Evolutionary conservation across 192 early-diverging fungal genomes (phyloP).

Genomic region (Glomus cerebriforme): DNA sequence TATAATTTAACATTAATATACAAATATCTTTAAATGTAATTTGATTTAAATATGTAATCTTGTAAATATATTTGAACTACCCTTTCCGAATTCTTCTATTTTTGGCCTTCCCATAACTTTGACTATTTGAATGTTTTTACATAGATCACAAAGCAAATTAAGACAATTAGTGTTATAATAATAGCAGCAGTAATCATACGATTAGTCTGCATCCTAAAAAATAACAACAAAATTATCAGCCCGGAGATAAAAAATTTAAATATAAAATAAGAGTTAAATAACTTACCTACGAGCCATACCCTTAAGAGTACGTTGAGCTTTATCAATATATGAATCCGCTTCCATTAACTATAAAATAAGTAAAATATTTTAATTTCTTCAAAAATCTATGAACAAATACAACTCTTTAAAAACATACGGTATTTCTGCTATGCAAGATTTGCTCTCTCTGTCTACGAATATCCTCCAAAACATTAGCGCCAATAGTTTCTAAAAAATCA

Average conservation of each 20-base stretch:
- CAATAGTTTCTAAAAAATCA: constrained; percentile 66
- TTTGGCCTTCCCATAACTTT: no score
- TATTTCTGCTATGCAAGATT: constrained; percentile 82
- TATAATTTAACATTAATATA: no score
- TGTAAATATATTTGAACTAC: no score
- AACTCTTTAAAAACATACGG: constrained; percentile 58
- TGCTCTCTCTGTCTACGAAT: constrained; percentile 89
- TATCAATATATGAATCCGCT: constrained; percentile 72
- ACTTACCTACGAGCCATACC: constrained; percentile 73
- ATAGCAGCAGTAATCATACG: not conserved
- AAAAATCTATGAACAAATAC: not conserved
- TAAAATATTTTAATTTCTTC: not conserved
- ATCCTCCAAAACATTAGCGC: constrained; percentile 79
- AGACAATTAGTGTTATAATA: not conserved
- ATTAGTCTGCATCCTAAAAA: not conserved
- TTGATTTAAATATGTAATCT: no score
- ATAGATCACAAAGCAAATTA: not conserved
- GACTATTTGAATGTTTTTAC: not conserved
- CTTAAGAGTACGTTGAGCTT: constrained; percentile 65
- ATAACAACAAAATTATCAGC: not conserved
- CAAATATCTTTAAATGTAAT: no score
- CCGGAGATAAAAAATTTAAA: not conserved
- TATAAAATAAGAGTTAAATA: not conserved
- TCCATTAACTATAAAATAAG: constrained; percentile 60
- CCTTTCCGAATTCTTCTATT: no score